Conservation (phyloP, 2,329 filamentous ascomycete species). For the Madurella fahalii region DNA sequence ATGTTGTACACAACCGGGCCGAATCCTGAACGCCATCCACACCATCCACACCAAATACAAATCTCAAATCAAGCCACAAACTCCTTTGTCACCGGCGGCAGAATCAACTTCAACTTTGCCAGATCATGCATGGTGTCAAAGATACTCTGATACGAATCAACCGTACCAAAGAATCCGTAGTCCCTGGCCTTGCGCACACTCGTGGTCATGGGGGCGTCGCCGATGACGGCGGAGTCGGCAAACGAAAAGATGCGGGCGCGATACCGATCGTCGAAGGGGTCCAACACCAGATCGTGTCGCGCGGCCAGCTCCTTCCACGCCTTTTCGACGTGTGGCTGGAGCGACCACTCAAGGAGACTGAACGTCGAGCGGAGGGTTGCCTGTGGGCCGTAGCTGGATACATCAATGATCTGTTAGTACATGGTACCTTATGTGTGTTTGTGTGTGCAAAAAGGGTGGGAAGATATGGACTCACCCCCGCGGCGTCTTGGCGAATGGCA, state of each 20-base stretch:
- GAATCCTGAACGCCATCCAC: no score
- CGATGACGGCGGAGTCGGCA: slow-evolving; percentile 30
- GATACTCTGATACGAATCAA: slow-evolving; percentile 31
- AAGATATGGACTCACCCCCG: slow-evolving; percentile 9
- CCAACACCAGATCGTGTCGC: slow-evolving; percentile 37
- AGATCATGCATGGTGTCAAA: slow-evolving; percentile 20
- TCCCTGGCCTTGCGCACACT: slow-evolving; percentile 31
- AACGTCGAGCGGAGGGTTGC: slow-evolving; percentile 37
- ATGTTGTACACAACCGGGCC: no score
- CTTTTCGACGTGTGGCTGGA: slow-evolving; percentile 37
- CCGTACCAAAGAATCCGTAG: slow-evolving; percentile 32
- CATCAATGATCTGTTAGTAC: no score
- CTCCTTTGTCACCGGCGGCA: background rate
- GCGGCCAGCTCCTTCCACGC: slow-evolving; percentile 43
- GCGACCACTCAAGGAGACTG: slow-evolving; percentile 43
- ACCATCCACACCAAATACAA: no score
- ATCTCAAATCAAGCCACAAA: background rate
- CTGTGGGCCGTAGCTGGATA: slow-evolving; percentile 41
- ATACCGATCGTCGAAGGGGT: slow-evolving; percentile 41
- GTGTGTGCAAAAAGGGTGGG: no score
- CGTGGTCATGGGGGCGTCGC: slow-evolving; percentile 22
- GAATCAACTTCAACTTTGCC: slow-evolving; percentile 17
- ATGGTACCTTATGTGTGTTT: no score
- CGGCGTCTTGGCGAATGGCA: slow-evolving; percentile 16
- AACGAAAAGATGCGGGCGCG: slow-evolving; percentile 44